phyloP scores from a whole-genome alignment of 805 yeast genomes.

The Metschnikowia bowlesiae region DNA sequence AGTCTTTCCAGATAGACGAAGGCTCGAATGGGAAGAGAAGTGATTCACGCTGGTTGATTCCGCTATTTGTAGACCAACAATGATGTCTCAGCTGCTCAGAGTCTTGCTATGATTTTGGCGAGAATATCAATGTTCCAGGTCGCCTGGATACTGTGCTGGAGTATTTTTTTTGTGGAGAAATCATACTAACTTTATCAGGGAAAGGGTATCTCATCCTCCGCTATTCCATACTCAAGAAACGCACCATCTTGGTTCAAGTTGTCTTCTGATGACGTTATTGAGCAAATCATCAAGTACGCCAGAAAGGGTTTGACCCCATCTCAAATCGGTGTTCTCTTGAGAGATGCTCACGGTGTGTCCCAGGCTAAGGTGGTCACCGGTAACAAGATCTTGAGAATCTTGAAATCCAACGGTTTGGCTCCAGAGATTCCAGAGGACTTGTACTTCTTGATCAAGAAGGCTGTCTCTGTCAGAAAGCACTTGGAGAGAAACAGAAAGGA shows the following conservation, averaged over 20 bases:
- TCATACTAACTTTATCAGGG: constrained; percentile 53
- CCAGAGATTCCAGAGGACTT: constrained; percentile 99
- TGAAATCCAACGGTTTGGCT: constrained; percentile 99
- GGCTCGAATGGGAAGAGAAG: background rate
- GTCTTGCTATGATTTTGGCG: no score
- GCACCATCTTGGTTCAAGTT: constrained; percentile 99
- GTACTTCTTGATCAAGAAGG: constrained; percentile 98
- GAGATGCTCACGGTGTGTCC: constrained; percentile 99
- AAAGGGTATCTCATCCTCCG: constrained; percentile 98
- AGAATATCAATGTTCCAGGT: background rate
- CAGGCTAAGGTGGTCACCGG: constrained; percentile 97
- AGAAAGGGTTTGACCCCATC: constrained; percentile 99
- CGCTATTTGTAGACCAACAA: constrained; percentile 38
- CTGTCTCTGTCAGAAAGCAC: constrained; percentile 99
- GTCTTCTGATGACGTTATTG: constrained; percentile 91
- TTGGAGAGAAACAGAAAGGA: constrained; percentile 99
- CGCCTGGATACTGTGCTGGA: constrained; percentile 4
- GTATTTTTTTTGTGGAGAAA: background rate
- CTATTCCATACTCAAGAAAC: constrained; percentile 98
- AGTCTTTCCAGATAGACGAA: background rate
- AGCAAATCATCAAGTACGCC: constrained; percentile 98
- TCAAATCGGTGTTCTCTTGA: constrained; percentile 97
- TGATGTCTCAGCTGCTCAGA: background rate
- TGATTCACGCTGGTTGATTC: constrained; percentile 43
- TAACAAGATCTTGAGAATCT: constrained; percentile 98